Percentiles rank a stretch among this genome's conserved stretches.
phyloP scores from a whole-genome alignment of 352 stramenopile genomes.

The Phytophthora capsici region DNA sequence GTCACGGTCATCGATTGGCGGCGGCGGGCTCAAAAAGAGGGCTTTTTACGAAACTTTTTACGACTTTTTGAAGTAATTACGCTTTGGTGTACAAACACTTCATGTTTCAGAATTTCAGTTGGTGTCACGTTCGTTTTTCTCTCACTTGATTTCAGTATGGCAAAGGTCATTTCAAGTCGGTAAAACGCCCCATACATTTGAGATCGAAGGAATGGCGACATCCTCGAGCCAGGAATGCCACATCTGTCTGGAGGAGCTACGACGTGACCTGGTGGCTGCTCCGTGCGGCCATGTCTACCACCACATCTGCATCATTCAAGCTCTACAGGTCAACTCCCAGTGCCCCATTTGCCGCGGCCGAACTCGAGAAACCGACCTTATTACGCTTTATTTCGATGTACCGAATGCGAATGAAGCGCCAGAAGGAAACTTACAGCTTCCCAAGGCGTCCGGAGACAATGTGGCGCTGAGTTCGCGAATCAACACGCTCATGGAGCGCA shows the following conservation, averaged over 20 bases:
- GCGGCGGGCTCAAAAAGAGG: not conserved
- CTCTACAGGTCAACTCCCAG: slow-evolving; percentile 71
- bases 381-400: slow-evolving; percentile 76
- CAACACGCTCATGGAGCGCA: slow-evolving; percentile 64
- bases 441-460: slow-evolving; percentile 31
- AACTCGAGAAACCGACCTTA: slow-evolving; percentile 49
- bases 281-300: slow-evolving; percentile 84
- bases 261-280: slow-evolving; percentile 56
- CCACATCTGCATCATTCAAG: slow-evolving; percentile 72
- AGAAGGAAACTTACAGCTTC: not conserved
- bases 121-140: too few relatives aligned
- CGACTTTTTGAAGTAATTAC: too few relatives aligned
- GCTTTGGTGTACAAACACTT: too few relatives aligned
- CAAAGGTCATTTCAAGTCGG: too few relatives aligned
- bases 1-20: slow-evolving; percentile 14
- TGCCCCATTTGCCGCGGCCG: slow-evolving; percentile 76
- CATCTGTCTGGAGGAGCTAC: slow-evolving; percentile 85
- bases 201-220: slow-evolving; percentile 7
- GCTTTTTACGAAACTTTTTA: too few relatives aligned
- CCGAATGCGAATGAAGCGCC: slow-evolving; percentile 15
- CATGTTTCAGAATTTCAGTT: too few relatives aligned
- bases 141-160: too few relatives aligned
- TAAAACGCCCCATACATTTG: not conserved
- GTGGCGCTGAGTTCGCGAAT: slow-evolving; percentile 59
- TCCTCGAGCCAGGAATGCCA: slow-evolving; percentile 68